Percentiles rank a stretch among this genome's conserved stretches.
Evolutionary conservation across 352 stramenopile species (phyloP).

Genomic region (Phytopythium sindhum): DNA sequence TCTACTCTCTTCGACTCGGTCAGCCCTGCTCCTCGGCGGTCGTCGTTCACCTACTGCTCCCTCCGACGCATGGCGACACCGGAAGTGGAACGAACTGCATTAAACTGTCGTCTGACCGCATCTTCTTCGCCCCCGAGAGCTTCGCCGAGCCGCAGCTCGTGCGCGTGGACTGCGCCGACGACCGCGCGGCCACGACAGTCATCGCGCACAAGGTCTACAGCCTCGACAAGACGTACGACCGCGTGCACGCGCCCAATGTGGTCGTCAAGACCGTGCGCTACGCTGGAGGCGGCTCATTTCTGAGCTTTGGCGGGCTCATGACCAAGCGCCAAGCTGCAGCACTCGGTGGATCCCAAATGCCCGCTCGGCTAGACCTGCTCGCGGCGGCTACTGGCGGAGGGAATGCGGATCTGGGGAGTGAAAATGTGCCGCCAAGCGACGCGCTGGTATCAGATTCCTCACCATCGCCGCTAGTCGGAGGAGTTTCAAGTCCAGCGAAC

Average conservation of each 20-base stretch:
- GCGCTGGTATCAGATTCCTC: slow-evolving; percentile 7
- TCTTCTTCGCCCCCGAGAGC: slow-evolving; percentile 71
- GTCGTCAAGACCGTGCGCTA: background rate
- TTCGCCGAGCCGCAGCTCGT: slow-evolving; percentile 58
- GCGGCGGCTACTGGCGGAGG: slow-evolving; percentile 1
- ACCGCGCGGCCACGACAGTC: slow-evolving; percentile 35
- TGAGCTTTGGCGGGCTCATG: slow-evolving; percentile 42
- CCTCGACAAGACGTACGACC: slow-evolving; percentile 63
- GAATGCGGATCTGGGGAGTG: background rate
- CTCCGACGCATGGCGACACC: slow-evolving; percentile 25
- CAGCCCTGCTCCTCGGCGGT: slow-evolving; percentile 60
- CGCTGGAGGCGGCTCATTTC: slow-evolving; percentile 13
- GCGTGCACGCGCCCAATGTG: slow-evolving; percentile 19
- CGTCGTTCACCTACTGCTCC: slow-evolving; percentile 63
- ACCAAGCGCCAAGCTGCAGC: slow-evolving; percentile 43
- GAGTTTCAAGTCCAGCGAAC: background rate
- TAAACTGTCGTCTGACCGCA: slow-evolving; percentile 54
- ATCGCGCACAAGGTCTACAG: slow-evolving; percentile 65
- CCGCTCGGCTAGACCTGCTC: slow-evolving; percentile 30
- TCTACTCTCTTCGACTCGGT: slow-evolving; percentile 57
- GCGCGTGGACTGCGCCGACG: slow-evolving; percentile 52
- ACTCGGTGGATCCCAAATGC: slow-evolving; percentile 17
- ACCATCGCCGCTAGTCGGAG: background rate
- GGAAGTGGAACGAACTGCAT: slow-evolving; percentile 17
- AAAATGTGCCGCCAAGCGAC: background rate